Conservation (phyloP, 2,329 filamentous ascomycete species). For the Sarocladiaceae sp. region DNA sequence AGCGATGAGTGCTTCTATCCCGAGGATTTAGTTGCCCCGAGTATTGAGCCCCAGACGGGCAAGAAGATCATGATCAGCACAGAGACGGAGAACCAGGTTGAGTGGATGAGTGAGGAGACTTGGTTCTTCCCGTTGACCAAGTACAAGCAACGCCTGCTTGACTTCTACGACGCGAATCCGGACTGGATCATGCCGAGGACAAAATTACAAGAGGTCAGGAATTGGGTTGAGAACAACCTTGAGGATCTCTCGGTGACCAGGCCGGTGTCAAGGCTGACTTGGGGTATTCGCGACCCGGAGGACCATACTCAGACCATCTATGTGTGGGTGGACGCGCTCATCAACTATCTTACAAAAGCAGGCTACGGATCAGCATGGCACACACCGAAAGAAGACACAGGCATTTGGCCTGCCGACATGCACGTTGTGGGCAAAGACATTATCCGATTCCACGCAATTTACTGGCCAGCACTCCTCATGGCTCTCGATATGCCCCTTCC, state of each 20-base stretch:
- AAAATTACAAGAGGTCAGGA: conserved; percentile 74
- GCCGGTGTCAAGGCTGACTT: conserved; percentile 70
- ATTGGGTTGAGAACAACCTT: conserved; percentile 72
- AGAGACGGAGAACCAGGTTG: conserved; percentile 88
- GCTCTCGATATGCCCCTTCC: conserved; percentile 77
- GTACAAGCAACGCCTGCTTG: conserved; percentile 72
- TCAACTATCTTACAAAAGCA: conserved; percentile 88
- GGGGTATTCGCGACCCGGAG: conserved; percentile 86
- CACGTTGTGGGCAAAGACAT: conserved; percentile 98
- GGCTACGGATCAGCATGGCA: conserved; percentile 65
- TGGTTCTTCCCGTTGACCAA: conserved; percentile 91
- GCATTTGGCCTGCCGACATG: conserved; percentile 84
- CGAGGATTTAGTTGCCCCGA: conserved; percentile 65
- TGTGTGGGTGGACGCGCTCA: conserved; percentile 93
- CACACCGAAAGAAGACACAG: conserved; percentile 55
- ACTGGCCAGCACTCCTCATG: conserved; percentile 96
- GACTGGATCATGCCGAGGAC: conserved; percentile 68
- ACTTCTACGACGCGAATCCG: conserved; percentile 76
- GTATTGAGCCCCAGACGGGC: conserved; percentile 75
- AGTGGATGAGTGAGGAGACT: conserved; percentile 90
- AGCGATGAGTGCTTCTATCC: conserved; percentile 97
- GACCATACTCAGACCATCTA: conserved; percentile 90
- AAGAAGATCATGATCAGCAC: conserved; percentile 75
- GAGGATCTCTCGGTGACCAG: conserved; percentile 88
- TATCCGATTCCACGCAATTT: conserved; percentile 90